These are phyloP conservation scores for Termitomyces sp. DNA, from an alignment of 768 basidiomycete species.

Conservation along the genomic window DNA sequence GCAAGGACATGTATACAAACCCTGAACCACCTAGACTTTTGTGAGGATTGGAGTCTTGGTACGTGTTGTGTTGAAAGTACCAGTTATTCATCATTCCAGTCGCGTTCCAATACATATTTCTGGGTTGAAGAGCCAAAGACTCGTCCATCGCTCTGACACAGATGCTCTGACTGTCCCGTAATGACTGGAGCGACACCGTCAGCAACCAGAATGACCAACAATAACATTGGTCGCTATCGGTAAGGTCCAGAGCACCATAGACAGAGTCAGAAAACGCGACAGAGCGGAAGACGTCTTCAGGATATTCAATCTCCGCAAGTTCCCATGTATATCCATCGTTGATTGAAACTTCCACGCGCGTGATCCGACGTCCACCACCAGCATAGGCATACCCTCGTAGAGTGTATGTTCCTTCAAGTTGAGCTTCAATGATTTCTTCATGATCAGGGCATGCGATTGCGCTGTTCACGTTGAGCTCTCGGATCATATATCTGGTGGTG, in stretches of 20 bases:
- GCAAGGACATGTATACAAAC: constrained; percentile 38
- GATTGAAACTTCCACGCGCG: constrained; percentile 50
- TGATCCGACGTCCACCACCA: constrained; percentile 51
- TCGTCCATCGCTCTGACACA: constrained; percentile 54
- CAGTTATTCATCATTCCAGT: constrained; percentile 61
- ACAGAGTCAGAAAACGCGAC: constrained; percentile 28
- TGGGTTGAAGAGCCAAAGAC: constrained; percentile 39
- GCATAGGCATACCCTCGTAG: constrained; percentile 56
- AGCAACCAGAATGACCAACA: constrained; percentile 62
- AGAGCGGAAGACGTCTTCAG: constrained; percentile 45
- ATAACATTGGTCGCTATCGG: constrained; percentile 43
- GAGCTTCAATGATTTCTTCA: constrained; percentile 32
- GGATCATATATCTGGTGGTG: constrained; percentile 29
- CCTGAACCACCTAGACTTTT: constrained; percentile 45
- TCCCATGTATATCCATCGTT: constrained; percentile 48
- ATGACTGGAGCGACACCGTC: constrained; percentile 24
- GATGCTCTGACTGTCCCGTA: constrained; percentile 31
- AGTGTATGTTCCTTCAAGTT: constrained; percentile 25
- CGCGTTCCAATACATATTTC: constrained; percentile 57
- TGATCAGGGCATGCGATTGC: constrained; percentile 53
- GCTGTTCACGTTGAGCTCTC: constrained; percentile 56
- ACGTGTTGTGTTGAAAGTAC: constrained; percentile 22
- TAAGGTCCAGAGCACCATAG: constrained; percentile 45
- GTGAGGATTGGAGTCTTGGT: neutral
- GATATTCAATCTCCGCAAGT: constrained; percentile 34